Conservation (phyloP, 768 basidiomycete species). For the Amanita phalloides region DNA sequence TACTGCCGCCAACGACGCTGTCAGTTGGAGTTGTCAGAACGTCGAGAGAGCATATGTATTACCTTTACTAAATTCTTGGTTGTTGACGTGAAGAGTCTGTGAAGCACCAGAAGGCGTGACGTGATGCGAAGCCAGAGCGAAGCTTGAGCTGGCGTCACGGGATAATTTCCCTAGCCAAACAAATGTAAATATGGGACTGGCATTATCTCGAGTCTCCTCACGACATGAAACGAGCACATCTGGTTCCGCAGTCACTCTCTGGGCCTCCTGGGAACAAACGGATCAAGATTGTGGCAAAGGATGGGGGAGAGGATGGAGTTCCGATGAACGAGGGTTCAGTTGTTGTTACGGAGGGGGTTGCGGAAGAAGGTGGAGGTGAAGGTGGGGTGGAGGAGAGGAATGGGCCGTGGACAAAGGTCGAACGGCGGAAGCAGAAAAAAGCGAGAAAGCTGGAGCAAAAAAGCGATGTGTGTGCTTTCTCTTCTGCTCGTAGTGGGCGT, state of each 20-base stretch:
- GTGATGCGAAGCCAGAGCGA: background rate
- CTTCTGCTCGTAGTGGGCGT: background rate
- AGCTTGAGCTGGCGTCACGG: background rate
- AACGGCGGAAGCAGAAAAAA: conserved; percentile 67
- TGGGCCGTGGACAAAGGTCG: conserved; percentile 43
- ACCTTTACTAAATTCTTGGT: background rate
- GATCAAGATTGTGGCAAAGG: background rate
- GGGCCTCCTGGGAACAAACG: conserved; percentile 1
- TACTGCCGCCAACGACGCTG: background rate
- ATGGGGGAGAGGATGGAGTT: background rate
- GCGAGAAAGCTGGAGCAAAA: conserved; percentile 44
- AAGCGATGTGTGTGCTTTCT: conserved; percentile 41
- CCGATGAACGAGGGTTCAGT: background rate
- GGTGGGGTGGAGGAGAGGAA: background rate
- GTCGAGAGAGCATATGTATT: background rate
- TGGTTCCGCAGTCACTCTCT: background rate
- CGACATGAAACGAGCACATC: conserved; percentile 1
- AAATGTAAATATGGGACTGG: background rate
- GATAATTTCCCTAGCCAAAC: background rate
- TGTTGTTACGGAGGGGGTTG: background rate
- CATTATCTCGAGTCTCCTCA: background rate
- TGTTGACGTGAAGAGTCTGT: background rate
- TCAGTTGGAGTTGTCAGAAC: background rate
- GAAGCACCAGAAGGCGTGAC: background rate
- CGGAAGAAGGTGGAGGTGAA: background rate